Percentiles rank a stretch among this genome's conserved stretches.
Conservation (phyloP, 2,329 filamentous ascomycete species). For the Exophiala spinifera region DNA sequence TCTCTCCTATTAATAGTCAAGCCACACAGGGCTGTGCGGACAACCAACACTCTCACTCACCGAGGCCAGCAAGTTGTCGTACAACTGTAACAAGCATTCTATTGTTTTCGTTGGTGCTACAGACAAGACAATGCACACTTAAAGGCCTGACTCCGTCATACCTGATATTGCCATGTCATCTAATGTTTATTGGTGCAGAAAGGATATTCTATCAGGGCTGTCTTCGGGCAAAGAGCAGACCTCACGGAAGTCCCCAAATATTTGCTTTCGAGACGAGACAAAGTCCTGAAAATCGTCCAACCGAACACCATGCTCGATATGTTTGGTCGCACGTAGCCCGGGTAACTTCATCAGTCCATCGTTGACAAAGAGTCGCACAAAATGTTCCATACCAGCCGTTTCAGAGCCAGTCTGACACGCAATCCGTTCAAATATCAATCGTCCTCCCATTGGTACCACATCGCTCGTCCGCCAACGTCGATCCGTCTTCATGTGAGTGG, state of each 20-base stretch:
- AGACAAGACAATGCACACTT: too few species aligned
- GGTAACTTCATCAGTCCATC: constrained; percentile 52
- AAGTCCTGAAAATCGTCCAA: constrained; percentile 44
- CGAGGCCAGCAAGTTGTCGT: too few species aligned
- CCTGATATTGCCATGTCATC: too few species aligned
- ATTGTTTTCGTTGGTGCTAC: too few species aligned
- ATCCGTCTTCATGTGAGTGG: constrained; percentile 41
- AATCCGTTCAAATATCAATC: constrained; percentile 54
- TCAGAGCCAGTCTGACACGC: constrained; percentile 35
- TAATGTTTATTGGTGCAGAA: constrained; percentile 45
- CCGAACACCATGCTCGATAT: constrained; percentile 42
- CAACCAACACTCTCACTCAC: too few species aligned
- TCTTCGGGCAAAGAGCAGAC: constrained; percentile 47
- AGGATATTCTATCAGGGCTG: constrained; percentile 45
- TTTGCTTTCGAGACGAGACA: constrained; percentile 40
- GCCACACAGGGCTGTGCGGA: not conserved
- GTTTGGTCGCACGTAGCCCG: constrained; percentile 1
- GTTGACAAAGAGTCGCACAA: constrained; percentile 56
- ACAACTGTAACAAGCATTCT: too few species aligned
- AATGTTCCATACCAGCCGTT: constrained; percentile 28
- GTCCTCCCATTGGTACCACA: constrained; percentile 56
- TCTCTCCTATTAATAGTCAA: not conserved
- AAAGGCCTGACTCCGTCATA: too few species aligned
- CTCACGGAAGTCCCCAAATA: constrained; percentile 48
- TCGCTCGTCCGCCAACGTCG: constrained; percentile 56